Evolutionary conservation across 257 asterid species (phyloP).

Genomic region (Echium plantagineum): DNA sequence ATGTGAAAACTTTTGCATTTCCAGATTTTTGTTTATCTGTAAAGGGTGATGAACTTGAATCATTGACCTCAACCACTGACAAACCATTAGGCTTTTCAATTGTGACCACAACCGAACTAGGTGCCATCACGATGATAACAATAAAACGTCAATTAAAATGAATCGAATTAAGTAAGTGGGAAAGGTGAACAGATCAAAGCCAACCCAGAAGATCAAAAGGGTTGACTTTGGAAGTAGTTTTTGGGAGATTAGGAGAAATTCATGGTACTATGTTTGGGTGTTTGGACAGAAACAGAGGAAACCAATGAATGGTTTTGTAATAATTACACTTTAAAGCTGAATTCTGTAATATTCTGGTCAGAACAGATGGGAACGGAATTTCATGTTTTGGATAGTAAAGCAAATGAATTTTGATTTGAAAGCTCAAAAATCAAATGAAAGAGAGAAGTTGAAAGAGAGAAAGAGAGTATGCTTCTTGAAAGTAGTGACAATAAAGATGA

Average conservation of each 20-base stretch:
- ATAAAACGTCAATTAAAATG: too few relatives aligned
- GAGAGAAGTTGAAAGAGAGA: conserved; percentile 5
- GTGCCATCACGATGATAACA: conserved; percentile 41
- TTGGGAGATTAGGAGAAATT: not conserved
- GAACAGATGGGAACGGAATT: conserved; percentile 18
- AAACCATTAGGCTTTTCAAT: conserved; percentile 52
- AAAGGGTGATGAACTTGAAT: conserved; percentile 23
- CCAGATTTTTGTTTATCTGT: conserved; percentile 51
- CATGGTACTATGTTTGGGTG: not conserved
- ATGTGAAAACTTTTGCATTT: conserved; percentile 56
- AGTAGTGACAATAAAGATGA: conserved; percentile 20
- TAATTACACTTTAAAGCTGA: not conserved
- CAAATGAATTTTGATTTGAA: conserved; percentile 5
- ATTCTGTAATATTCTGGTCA: not conserved
- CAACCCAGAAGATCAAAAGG: conserved; percentile 18
- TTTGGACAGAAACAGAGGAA: not conserved
- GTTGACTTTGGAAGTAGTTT: conserved; percentile 2
- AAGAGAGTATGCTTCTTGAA: conserved; percentile 13
- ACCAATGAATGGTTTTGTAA: not conserved
- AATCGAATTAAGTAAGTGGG: too few relatives aligned
- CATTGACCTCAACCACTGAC: conserved; percentile 40
- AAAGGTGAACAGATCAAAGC: conserved; percentile 10
- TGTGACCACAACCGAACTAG: conserved; percentile 60
- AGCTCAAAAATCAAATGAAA: conserved; percentile 20
- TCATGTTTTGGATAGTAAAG: conserved; percentile 19